phyloP scores from a whole-genome alignment of 2,329 filamentous ascomycete species.

The Calycina herbarum region DNA sequence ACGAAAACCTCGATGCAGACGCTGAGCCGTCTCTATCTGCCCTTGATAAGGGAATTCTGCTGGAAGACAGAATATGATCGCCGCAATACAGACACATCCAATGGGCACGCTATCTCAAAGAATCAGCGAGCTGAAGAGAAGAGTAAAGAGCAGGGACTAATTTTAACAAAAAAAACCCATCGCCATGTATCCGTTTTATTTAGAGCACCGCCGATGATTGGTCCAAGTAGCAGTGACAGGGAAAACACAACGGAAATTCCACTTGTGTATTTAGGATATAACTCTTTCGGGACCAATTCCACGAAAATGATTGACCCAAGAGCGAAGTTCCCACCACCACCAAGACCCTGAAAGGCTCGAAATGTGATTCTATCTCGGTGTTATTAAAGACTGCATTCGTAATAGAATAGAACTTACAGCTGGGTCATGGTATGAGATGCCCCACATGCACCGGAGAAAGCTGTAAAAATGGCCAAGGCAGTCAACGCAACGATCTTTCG shows the following conservation, averaged over 20 bases:
- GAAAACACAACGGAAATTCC: neutral
- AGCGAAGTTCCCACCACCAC: neutral
- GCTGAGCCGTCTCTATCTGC: neutral
- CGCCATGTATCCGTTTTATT: neutral
- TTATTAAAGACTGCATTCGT: neutral
- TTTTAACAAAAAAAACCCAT: conserved; percentile 9
- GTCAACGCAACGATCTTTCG: conserved; percentile 7
- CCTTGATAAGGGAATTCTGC: conserved; percentile 7
- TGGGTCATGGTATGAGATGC: conserved; percentile 18
- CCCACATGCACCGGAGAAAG: conserved; percentile 14
- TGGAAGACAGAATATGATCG: neutral
- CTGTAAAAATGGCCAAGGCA: conserved; percentile 8
- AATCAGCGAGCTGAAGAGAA: neutral
- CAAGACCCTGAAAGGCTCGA: conserved; percentile 3
- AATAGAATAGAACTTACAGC: conserved; percentile 15
- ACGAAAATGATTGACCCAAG: neutral
- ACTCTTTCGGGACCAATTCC: neutral
- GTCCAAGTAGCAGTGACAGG: neutral
- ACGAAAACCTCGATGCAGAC: neutral
- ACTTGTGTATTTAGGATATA: neutral
- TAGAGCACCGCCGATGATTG: conserved; percentile 5
- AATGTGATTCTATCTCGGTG: neutral
- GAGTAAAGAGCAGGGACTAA: neutral
- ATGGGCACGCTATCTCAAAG: neutral
- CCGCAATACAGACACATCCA: neutral